phyloP scores from a whole-genome alignment of 176 grass and related monocot species.

The Aegilops tauschii region DNA sequence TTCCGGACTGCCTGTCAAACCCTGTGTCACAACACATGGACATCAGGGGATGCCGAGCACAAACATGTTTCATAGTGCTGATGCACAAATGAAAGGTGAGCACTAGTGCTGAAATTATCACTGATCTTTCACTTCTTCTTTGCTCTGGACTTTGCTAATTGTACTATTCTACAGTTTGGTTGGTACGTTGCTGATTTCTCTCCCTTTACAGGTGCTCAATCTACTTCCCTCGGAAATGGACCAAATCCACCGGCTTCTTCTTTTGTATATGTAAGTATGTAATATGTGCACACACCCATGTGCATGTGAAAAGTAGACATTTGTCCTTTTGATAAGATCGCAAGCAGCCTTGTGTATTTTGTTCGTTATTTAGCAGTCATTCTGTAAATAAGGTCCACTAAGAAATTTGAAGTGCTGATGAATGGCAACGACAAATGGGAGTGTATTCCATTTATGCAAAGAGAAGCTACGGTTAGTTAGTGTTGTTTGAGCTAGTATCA shows the following conservation, averaged over 20 bases:
- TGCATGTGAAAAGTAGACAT: background rate
- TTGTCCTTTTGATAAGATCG: background rate
- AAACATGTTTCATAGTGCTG: slow-evolving; percentile 3
- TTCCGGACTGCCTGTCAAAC: background rate
- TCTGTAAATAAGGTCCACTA: background rate
- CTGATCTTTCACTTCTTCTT: background rate
- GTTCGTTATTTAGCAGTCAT: background rate
- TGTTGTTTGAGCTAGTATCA: background rate
- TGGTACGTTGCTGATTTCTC: slow-evolving; percentile 7
- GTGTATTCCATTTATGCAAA: background rate
- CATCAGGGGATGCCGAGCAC: slow-evolving; percentile 13
- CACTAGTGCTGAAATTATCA: background rate
- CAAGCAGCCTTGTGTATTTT: background rate
- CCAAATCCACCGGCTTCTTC: background rate
- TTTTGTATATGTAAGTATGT: slow-evolving; percentile 46
- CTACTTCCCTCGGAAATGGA: slow-evolving; percentile 31
- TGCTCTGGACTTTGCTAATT: background rate
- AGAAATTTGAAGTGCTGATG: background rate
- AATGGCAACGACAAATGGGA: background rate
- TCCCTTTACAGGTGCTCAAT: slow-evolving; percentile 31
- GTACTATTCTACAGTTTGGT: background rate
- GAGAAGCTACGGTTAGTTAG: background rate
- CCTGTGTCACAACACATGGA: background rate
- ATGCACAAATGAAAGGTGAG: slow-evolving; percentile 33
- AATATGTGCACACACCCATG: background rate